These are phyloP conservation scores for Graphilbum sp. DNA, from an alignment of 2,329 filamentous ascomycete genomes.

Conservation along the genomic window DNA sequence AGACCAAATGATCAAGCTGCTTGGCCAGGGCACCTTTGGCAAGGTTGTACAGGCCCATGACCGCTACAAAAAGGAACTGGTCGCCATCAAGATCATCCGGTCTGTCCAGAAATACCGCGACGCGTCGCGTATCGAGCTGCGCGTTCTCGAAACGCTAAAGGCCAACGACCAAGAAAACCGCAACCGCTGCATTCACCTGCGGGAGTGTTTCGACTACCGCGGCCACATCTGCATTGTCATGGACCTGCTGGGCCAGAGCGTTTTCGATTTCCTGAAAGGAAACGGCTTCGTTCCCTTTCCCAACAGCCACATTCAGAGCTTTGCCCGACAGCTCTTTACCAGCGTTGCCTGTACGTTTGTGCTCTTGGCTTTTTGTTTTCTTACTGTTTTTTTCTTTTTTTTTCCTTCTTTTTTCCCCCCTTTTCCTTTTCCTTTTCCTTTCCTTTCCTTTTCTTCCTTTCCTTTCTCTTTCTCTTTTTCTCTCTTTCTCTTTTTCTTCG, in stretches of 20 bases:
- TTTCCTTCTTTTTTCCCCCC: background rate
- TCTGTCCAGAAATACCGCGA: slow-evolving; percentile 98
- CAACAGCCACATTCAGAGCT: slow-evolving; percentile 95
- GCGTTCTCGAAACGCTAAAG: slow-evolving; percentile 80
- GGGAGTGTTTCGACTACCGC: slow-evolving; percentile 93
- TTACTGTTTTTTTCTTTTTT: background rate
- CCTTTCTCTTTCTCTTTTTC: background rate
- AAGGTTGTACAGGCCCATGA: slow-evolving; percentile 94
- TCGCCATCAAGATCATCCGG: slow-evolving; percentile 94
- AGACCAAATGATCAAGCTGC: slow-evolving; percentile 80
- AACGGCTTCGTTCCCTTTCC: slow-evolving; percentile 94
- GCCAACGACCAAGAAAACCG: slow-evolving; percentile 84
- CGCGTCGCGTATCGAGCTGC: slow-evolving; percentile 83
- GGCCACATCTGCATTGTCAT: slow-evolving; percentile 86
- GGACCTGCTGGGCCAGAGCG: slow-evolving; percentile 75
- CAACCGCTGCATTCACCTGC: slow-evolving; percentile 90
- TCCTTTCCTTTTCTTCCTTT: background rate
- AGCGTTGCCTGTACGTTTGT: slow-evolving; percentile 82
- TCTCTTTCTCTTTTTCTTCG: too few relatives aligned
- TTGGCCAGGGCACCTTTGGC: slow-evolving; percentile 94
- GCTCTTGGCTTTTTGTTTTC: background rate
- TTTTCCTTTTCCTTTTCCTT: background rate
- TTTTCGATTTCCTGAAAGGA: slow-evolving; percentile 94
- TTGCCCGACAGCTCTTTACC: slow-evolving; percentile 91
- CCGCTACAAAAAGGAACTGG: slow-evolving; percentile 55